Evolutionary conservation across 441 rosid species (phyloP).

Genomic region (Metrosideros polymorpha): DNA sequence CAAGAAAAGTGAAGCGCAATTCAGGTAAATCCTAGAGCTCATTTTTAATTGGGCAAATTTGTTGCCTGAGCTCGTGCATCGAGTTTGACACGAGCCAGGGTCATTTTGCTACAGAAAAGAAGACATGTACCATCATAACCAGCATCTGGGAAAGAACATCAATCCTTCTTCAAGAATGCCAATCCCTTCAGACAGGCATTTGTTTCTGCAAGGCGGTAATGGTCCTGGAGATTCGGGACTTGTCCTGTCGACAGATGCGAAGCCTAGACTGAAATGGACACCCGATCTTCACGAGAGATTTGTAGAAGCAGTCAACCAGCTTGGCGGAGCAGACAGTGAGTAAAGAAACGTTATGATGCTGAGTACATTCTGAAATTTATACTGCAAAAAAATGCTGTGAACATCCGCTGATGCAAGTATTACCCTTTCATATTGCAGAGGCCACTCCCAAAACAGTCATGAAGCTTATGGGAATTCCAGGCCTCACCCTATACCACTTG

Average conservation of each 20-base stretch:
- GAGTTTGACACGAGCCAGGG: slow-evolving; percentile 13
- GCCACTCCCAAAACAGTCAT: slow-evolving; percentile 97
- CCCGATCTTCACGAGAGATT: slow-evolving; percentile 92
- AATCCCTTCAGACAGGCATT: slow-evolving; percentile 56
- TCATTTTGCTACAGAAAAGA: slow-evolving; percentile 23
- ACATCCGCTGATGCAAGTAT: background rate
- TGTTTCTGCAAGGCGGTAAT: slow-evolving; percentile 76
- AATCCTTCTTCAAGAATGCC: slow-evolving; percentile 69
- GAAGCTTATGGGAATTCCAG: slow-evolving; percentile 98
- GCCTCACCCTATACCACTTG: slow-evolving; percentile 94
- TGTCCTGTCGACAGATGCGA: slow-evolving; percentile 94
- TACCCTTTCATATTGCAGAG: slow-evolving; percentile 36
- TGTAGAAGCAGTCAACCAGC: slow-evolving; percentile 88
- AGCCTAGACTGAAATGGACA: slow-evolving; percentile 96
- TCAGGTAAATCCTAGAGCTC: slow-evolving; percentile 27
- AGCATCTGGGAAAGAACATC: slow-evolving; percentile 67
- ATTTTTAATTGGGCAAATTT: slow-evolving; percentile 9
- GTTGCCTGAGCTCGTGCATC: background rate
- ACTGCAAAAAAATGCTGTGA: background rate
- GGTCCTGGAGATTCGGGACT: slow-evolving; percentile 91
- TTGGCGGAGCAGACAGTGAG: slow-evolving; percentile 98
- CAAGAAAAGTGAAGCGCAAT: background rate
- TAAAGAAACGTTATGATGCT: background rate
- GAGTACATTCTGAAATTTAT: background rate
- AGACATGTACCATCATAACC: slow-evolving; percentile 73